These are phyloP conservation scores for Solanum stenotomum DNA, from an alignment of 257 asterid species.

Conservation along the genomic window DNA sequence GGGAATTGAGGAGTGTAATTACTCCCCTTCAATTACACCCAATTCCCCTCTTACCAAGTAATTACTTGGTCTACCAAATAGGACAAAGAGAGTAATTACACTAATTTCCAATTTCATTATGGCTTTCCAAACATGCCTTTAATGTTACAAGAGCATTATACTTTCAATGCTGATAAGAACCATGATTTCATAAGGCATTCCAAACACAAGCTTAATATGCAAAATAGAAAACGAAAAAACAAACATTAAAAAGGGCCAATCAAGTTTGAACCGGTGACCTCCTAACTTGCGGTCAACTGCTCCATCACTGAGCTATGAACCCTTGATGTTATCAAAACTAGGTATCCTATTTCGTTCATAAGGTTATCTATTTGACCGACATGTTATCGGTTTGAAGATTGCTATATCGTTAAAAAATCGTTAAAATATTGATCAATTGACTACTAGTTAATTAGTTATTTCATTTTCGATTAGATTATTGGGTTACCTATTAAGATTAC, in stretches of 20 bases:
- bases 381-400: neutral
- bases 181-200: neutral
- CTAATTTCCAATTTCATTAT: too few species aligned
- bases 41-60: too few species aligned
- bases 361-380: neutral
- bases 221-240: neutral
- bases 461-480: too few species aligned
- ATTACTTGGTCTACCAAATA: too few species aligned
- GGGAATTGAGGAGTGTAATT: too few species aligned
- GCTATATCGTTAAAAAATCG: too few species aligned
- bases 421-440: neutral
- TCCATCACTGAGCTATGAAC: neutral
- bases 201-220: neutral
- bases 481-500: too few species aligned
- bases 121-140: neutral
- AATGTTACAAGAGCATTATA: neutral
- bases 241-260: constrained; percentile 10
- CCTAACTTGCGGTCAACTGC: neutral
- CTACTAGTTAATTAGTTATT: too few species aligned
- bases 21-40: too few species aligned
- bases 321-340: neutral
- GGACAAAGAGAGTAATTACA: too few species aligned
- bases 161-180: neutral
- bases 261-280: neutral
- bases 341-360: neutral